phyloP scores from a whole-genome alignment of 176 grass and related monocot species.

The Neostapfia colusana region DNA sequence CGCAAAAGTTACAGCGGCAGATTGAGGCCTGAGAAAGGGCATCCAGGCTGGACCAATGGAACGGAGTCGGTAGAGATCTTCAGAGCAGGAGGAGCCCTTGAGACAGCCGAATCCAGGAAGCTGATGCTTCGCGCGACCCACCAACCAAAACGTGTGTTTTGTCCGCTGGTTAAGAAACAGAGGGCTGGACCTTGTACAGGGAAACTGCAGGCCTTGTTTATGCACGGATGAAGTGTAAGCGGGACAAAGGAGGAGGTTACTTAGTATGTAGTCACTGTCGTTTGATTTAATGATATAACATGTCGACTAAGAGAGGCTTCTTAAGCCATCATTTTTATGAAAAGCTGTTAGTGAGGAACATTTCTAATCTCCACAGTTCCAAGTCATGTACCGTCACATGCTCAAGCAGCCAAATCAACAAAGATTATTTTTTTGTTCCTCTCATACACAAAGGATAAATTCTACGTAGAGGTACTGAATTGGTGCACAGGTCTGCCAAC shows the following conservation, averaged over 20 bases:
- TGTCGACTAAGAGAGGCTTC: slow-evolving; percentile 25
- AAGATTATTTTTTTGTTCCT: background rate
- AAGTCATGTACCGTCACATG: slow-evolving; percentile 31
- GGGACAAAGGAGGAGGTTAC: slow-evolving; percentile 14
- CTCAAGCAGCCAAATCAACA: slow-evolving; percentile 22
- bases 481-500: background rate
- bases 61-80: slow-evolving; percentile 28
- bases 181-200: slow-evolving; percentile 13
- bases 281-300: slow-evolving; percentile 29
- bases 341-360: background rate
- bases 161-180: slow-evolving; percentile 24
- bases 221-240: background rate
- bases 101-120: slow-evolving; percentile 41
- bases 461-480: background rate
- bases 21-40: slow-evolving; percentile 9
- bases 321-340: slow-evolving; percentile 32
- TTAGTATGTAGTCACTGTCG: slow-evolving; percentile 28
- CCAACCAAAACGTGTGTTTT: slow-evolving; percentile 44
- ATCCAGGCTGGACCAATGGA: slow-evolving; percentile 4
- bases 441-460: background rate
- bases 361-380: slow-evolving; percentile 4
- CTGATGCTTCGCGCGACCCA: slow-evolving; percentile 19
- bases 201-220: slow-evolving; percentile 33
- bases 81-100: slow-evolving; percentile 24
- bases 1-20: slow-evolving; percentile 13